Percentiles rank a stretch among this genome's conserved stretches.
phyloP scores from a whole-genome alignment of 768 basidiomycete genomes.

The Boletus rubroflammeus region DNA sequence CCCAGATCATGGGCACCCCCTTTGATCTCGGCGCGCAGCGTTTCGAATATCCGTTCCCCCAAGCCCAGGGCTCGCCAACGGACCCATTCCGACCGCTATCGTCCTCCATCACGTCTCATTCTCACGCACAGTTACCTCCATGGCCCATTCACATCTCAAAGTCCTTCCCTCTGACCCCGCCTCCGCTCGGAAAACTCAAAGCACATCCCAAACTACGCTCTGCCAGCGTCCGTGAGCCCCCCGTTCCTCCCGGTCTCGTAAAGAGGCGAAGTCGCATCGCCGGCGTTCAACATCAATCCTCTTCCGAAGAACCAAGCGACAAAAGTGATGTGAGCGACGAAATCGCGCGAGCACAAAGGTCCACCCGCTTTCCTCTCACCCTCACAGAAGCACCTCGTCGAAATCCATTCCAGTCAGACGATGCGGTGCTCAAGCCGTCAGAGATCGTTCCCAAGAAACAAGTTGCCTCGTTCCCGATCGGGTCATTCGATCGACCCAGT shows the following conservation, averaged over 20 bases:
- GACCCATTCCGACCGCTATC: conserved; percentile 26
- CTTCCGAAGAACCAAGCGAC: conserved; percentile 29
- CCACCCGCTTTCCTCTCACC: conserved; percentile 3
- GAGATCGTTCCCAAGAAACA: conserved; percentile 11
- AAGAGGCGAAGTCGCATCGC: conserved; percentile 25
- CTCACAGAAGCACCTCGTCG: conserved; percentile 1
- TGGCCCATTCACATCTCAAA: conserved; percentile 30
- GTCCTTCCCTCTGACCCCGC: conserved; percentile 29
- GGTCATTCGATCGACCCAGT: conserved; percentile 2
- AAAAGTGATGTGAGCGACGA: conserved; percentile 25
- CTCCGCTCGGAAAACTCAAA: conserved; percentile 27
- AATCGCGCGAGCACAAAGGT: conserved; percentile 3
- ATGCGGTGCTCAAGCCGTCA: not conserved
- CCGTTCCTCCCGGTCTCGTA: conserved; percentile 32
- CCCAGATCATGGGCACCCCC: conserved; percentile 32
- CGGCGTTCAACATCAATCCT: conserved; percentile 23
- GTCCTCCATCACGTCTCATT: conserved; percentile 18
- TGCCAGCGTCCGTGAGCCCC: conserved; percentile 27
- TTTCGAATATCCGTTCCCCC: conserved; percentile 33
- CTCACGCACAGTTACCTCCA: conserved; percentile 22
- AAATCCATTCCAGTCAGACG: not conserved
- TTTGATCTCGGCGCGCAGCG: conserved; percentile 33
- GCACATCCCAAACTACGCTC: conserved; percentile 31
- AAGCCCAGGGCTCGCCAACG: conserved; percentile 28
- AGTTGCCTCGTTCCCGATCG: conserved; percentile 3